Evolutionary conservation across 2,329 filamentous ascomycete species (phyloP), one percentile per base, ranked within the genome.

Genomic region (Xylariaceae sp.): DNA sequence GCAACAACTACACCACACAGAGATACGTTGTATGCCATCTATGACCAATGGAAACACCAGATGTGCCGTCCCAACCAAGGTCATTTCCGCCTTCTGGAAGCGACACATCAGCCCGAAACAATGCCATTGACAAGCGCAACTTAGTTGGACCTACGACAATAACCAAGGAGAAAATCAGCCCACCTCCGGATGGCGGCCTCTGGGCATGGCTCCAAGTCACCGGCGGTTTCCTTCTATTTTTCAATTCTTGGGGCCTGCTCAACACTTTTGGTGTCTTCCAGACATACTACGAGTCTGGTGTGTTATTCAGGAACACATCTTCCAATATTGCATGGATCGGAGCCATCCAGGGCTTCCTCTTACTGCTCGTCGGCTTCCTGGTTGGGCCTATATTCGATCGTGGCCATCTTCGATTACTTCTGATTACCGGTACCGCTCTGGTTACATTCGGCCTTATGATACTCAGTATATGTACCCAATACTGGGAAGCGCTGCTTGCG

Each of bases 221-320:
- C 10, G 73, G 72, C 1, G 71, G 74, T 1, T 75, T 78, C 55
- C 45, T 55, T 28, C 19, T 58, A 13, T 44, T 42, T 22, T 47
- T 53, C 31, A 76, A 77, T 55, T 75, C 73, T 59, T 78, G 75
- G 74, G 66, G 71, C 2, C 61, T 54, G 36, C 56, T 55, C 11
- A 58, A 78, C 48, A 75, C 71, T 5, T 82, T 77, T 65, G 78
- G 78, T 45, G 73, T 74, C 42, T 81, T 76, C 57, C 77, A 82
- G 59, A 74, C 75, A 13, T 81, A 79, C 57, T 82, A 82, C 66
- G 34, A 38, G 34, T 38, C 34, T 38, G 34, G 34, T 13, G 34
- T 14, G 16, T 54, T 61, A 31, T 61, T 55, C 22, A 49, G 62
- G 2, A 64, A 70, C 16, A 65, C 74, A 0, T 72, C 76, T 1